Base-by-base conservation (phyloP, 208 protist genomes). In the Crithidia fasciculata region DNA sequence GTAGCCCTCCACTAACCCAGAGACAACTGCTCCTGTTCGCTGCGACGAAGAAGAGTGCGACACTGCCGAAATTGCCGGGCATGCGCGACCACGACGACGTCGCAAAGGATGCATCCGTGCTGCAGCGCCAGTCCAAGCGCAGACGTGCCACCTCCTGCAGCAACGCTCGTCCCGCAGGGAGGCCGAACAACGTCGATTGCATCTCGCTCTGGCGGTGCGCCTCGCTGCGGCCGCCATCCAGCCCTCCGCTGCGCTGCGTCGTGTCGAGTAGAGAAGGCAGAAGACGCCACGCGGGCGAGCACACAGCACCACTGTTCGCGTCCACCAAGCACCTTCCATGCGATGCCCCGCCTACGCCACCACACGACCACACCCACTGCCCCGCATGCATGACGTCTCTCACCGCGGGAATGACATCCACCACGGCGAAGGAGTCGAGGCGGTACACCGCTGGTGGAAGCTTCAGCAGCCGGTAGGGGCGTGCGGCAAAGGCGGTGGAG, bases 1-100 rank as follows among this genome's bases (percentile, higher is more conserved):
- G 7, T 67, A 79, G 44, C 12, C 74, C 74, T 19, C 74, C 74
- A 49, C 67, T 79, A 13, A 79, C 74, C 74, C 66, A 79, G 53
- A 73, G 0, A 28, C 74, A 79, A n/a, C 44, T 60, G 28, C 28
- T 15, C 0, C 67, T 66, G 40, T 65, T 36, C 3, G 43, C 15
- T 2, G 67, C 52, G 5, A 16, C 12, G 60, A 74, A 79, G 8
- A 67, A 60, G 13, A 79, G 60, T 40, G 61, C 28, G 53, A 67
- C 74, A 3, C 74, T 37, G 61, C 74, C 74, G 16, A 79, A 12
- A 10, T 69, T n/a, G 8, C 74, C 74, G 4, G 60, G 60, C 36
- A 79, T 28, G 28, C 28, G 28, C 28, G 28, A 28, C 0, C 28
- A 16, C 41, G 66, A 40, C 19, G 67, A 61, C 4, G 44, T 55